Evolutionary conservation across 108 stramenopile species (phyloP).

Genomic region (Aureococcus anophagefferens): DNA sequence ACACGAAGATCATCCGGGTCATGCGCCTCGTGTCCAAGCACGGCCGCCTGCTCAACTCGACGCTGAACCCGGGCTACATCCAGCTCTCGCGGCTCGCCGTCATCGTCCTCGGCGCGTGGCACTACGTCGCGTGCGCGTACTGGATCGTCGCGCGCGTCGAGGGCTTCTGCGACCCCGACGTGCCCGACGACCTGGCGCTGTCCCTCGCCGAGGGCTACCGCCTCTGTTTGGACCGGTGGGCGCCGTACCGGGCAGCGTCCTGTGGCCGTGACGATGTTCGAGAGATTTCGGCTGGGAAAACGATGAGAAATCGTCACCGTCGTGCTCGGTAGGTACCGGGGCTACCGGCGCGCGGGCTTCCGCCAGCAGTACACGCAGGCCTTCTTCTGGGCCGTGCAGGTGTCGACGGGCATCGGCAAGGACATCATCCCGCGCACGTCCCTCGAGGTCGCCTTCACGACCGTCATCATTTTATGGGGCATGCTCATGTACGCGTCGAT

Average conservation of each 20-base stretch:
- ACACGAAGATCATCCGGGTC: too few species aligned
- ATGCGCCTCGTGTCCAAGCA: too few species aligned
- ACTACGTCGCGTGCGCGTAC: background rate
- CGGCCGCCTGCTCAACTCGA: background rate
- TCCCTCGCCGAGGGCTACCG: background rate
- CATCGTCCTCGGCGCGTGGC: background rate
- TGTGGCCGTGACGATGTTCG: too few species aligned
- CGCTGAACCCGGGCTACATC: conserved; percentile 1
- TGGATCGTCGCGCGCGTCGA: background rate
- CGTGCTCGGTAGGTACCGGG: too few species aligned
- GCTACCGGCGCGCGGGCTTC: too few species aligned
- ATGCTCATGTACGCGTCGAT: conserved; percentile 1
- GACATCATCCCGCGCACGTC: background rate
- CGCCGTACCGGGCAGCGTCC: background rate
- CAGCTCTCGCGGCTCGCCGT: background rate
- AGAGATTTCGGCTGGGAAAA: too few species aligned
- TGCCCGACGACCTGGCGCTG: background rate
- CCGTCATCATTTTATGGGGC: background rate
- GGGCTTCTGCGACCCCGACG: background rate
- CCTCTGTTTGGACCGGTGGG: background rate
- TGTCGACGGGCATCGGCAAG: background rate
- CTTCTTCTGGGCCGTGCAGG: conserved; percentile 3
- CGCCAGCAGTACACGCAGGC: background rate
- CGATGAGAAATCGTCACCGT: too few species aligned
- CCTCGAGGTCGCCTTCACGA: background rate